Base-by-base conservation (phyloP, 1,139 yeast genomes). In the Diutina neorugosa region DNA sequence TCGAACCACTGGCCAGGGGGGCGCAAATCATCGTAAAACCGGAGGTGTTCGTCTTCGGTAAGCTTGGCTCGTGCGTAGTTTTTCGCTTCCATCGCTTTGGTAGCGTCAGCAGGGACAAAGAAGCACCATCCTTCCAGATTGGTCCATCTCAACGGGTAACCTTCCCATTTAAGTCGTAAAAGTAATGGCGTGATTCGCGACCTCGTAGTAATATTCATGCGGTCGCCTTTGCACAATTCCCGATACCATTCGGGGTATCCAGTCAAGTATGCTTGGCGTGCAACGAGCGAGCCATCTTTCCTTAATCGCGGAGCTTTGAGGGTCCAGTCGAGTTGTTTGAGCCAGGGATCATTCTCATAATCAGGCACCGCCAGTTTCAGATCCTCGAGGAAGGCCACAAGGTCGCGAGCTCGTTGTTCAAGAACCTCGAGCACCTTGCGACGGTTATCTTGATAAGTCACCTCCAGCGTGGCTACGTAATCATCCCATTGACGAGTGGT, bases 231-330 rank as follows among this genome's bases (percentile, higher is more conserved):
- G 62, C 81, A 82, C 25, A 93, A 70, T 2, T 83, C 84, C 56
- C 87, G 79, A 65, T 88, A 94, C 99, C 99, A 94, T 59, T 86
- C 85, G 0, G 99, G 99, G 63, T 77, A 89, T 0, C 97, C 98
- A 0, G 96, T 94, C 53, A 89, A 64, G 62, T 80, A 90, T 0
- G 79, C 77, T 64, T 89, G 96, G 37, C 80, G 81, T 53, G 90
- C 88, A n/a, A 71, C 77, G 0, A 88, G 88, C n/a, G 71, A 72
- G 4, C 95, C 96, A 44, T 80, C 77, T 64, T 88, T 90, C 18
- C 84, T 86, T 53, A 81, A 61, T 55, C 81, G 77, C 0, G 77
- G 67, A 1, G 86, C 84, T 51, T 75, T 76, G 2, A 83, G 70
- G 0, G 81, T 76, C 99, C 99, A 94, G 64, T 94, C 90, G 55